Conservation (phyloP, 1,284 basidiomycete species). For the Pyrrhoderma lamaoense region DNA sequence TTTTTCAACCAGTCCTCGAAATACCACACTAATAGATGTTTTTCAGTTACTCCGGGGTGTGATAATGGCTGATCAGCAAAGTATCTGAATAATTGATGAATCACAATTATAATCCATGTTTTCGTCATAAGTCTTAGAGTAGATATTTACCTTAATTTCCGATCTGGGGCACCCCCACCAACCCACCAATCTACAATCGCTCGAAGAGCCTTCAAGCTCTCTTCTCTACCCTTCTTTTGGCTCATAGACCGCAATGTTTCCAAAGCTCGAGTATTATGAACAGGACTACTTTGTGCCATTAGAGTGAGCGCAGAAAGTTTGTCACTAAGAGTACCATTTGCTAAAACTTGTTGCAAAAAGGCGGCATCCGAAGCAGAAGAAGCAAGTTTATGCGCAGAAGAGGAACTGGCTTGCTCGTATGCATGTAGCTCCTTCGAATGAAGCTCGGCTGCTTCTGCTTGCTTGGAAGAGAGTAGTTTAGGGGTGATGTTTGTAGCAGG, state of each 20-base stretch:
- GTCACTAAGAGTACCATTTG: conserved; percentile 88
- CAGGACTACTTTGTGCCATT: conserved; percentile 83
- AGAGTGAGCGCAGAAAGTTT: conserved; percentile 89
- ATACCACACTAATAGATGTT: conserved; percentile 76
- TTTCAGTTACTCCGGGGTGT: conserved; percentile 63
- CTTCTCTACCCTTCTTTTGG: conserved; percentile 85
- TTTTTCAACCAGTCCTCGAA: conserved; percentile 99
- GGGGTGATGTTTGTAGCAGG: conserved; percentile 24
- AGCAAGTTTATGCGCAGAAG: conserved; percentile 31
- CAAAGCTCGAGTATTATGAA: conserved; percentile 83
- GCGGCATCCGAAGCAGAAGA: conserved; percentile 51
- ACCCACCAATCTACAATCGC: conserved; percentile 97
- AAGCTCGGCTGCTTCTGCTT: conserved; percentile 41
- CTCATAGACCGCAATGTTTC: conserved; percentile 74
- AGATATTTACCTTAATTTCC: conserved; percentile 86
- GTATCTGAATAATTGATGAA: conserved; percentile 58
- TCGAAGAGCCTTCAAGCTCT: conserved; percentile 83
- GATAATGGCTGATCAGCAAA: conserved; percentile 87
- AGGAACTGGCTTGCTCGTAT: conserved; percentile 34
- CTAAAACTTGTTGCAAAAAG: conserved; percentile 81
- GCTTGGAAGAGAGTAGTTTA: conserved; percentile 39
- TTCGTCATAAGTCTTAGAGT: conserved; percentile 23
- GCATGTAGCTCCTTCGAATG: conserved; percentile 43
- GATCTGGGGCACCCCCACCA: conserved; percentile 74
- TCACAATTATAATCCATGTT: neutral